Evolutionary conservation across 164 flowering plant species (phyloP), one percentile per base, ranked within the genome.

Genomic region (Sedum album): DNA sequence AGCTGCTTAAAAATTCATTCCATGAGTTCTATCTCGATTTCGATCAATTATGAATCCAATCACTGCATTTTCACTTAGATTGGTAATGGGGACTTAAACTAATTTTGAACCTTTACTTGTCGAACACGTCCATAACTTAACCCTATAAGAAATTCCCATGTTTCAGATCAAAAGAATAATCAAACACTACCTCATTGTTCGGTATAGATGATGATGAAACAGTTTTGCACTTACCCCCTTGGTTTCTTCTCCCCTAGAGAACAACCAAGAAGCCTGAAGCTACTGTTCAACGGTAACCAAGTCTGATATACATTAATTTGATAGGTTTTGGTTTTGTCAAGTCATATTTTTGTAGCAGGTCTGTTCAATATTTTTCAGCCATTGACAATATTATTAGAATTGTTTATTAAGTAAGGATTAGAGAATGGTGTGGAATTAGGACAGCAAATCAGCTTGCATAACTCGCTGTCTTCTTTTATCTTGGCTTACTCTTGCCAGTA

Each of bases 191-290:
- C 21, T 26, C 6, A n/a, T 51, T 25, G n/a, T 51, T 51, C n/a
- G 57, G 57, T n/a, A n/a, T 51, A n/a, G 26, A 51, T 21, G 57
- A 51, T 51, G 57, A 51, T 51, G 57, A 51, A 51, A 21, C 26
- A 51, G 26, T 20, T 51, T 51, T 51, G 57, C 21, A 51, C 57
- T 51, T 7, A 51, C 6, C 26, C 26, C 25, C 7, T 51, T 51
- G 57, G 23, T 23, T 21, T 51, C 57, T n/a, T 51, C 57, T 26
- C n/a, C n/a, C n/a, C 57, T 21, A 4, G 6, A 6, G 21, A 48
- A 48, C 20, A 17, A 48, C 20, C 20, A 48, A 48, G 42, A 44
- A 11, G 48, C 26, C 26, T 0, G 57, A 51, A 26, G 21, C 5
- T n/a, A n/a, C n/a, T 51, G 17, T 44, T 44, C 18, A 3, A 8